These are phyloP conservation scores for Candida koratica DNA, from an alignment of 805 yeast species.

Conservation along the genomic window DNA sequence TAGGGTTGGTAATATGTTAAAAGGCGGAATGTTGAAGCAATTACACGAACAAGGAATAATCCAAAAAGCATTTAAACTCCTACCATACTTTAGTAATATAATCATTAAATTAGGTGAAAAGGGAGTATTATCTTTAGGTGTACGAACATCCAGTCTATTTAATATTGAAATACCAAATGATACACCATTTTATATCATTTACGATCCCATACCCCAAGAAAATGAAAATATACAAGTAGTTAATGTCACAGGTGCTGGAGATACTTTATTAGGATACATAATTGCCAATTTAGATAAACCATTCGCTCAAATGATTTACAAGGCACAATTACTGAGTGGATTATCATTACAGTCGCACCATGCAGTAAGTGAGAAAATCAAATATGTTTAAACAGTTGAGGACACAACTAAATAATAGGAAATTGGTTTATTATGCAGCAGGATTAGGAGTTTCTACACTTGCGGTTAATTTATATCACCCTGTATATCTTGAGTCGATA, in stretches of 20 bases:
- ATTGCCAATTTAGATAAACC: conserved; percentile 26
- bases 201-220: conserved; percentile 45
- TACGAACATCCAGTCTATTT: conserved; percentile 28
- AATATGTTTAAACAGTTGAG: conserved; percentile 3
- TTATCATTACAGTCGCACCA: conserved; percentile 18
- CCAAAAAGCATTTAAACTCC: conserved; percentile 66
- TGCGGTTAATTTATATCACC: conserved; percentile 10
- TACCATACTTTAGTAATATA: conserved; percentile 69
- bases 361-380: conserved; percentile 18
- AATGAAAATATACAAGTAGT: conserved; percentile 33
- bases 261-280: conserved; percentile 67
- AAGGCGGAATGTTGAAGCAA: conserved; percentile 22
- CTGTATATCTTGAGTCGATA: conserved; percentile 10
- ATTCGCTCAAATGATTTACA: conserved; percentile 19
- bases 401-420: conserved; percentile 1
- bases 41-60: conserved; percentile 44
- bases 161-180: neutral
- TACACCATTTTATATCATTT: conserved; percentile 60
- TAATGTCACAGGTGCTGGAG: conserved; percentile 90
- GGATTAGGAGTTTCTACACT: conserved; percentile 4
- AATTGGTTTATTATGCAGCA: neutral
- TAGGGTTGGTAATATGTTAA: conserved; percentile 38
- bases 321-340: conserved; percentile 42
- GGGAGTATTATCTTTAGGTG: conserved; percentile 48
- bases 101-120: conserved; percentile 62